Conservation (phyloP, 2,329 filamentous ascomycete genomes). For the Amauroascus verrucosus region DNA sequence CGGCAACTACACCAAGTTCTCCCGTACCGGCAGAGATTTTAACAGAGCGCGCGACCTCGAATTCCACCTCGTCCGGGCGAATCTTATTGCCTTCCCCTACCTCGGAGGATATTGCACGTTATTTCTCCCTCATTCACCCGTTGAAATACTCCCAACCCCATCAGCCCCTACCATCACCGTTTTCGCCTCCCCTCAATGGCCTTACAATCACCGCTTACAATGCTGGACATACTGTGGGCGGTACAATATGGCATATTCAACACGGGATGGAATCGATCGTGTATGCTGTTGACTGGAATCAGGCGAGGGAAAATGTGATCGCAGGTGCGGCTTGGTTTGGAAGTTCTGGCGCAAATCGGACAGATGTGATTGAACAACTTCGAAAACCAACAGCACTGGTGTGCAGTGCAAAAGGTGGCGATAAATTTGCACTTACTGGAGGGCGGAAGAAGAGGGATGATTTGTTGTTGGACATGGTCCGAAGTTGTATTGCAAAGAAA, state of each 20-base stretch:
- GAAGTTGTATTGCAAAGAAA: constrained; percentile 65
- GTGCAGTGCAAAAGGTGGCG: constrained; percentile 75
- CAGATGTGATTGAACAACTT: constrained; percentile 86
- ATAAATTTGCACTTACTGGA: constrained; percentile 58
- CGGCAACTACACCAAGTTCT: constrained; percentile 24
- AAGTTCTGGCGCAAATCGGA: constrained; percentile 65
- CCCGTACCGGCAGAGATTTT: constrained; percentile 23
- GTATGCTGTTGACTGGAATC: constrained; percentile 97
- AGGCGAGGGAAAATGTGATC: constrained; percentile 90
- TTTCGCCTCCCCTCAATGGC: constrained; percentile 78
- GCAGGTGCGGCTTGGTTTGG: constrained; percentile 90
- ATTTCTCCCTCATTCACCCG: constrained; percentile 82
- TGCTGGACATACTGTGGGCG: constrained; percentile 87
- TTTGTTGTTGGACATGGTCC: constrained; percentile 68
- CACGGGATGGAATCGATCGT: constrained; percentile 94
- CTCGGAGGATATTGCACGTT: constrained; percentile 77
- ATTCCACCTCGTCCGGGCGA: constrained; percentile 25
- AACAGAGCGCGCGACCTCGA: constrained; percentile 25
- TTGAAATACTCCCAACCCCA: constrained; percentile 96
- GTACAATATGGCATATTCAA: constrained; percentile 98
- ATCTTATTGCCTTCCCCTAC: constrained; percentile 62
- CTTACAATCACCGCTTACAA: constrained; percentile 95
- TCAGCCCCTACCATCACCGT: constrained; percentile 75
- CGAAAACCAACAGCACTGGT: constrained; percentile 88
- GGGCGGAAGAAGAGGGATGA: constrained; percentile 77